A percentile compares a stretch with the other conserved stretches of the same genome.
phyloP scores from a whole-genome alignment of 1,284 basidiomycete species.

The Ceratobasidium theobromae region DNA sequence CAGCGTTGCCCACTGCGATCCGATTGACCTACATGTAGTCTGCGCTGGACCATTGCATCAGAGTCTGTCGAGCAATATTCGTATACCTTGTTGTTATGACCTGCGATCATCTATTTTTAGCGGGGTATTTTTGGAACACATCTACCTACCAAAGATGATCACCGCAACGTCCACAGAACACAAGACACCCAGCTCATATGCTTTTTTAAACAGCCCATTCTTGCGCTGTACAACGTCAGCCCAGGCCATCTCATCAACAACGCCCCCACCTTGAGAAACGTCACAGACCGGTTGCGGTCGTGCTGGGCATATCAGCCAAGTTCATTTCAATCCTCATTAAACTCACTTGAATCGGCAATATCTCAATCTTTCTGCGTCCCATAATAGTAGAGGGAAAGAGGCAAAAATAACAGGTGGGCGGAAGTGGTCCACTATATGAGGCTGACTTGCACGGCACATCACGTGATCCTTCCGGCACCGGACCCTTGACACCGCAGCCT shows the following conservation, averaged over 20 bases:
- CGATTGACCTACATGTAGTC: constrained; percentile 47
- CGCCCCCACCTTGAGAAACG: constrained; percentile 76
- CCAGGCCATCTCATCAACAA: constrained; percentile 8
- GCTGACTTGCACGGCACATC: no score
- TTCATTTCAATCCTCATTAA: constrained; percentile 1
- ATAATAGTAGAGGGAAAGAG: constrained; percentile 45
- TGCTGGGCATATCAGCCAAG: constrained; percentile 55
- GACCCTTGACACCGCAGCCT: no score
- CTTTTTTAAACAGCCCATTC: constrained; percentile 88
- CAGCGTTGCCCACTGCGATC: constrained; percentile 3
- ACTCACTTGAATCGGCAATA: constrained; percentile 78
- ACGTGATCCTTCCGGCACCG: no score
- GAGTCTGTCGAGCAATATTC: constrained; percentile 60
- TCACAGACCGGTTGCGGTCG: constrained; percentile 87
- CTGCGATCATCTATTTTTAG: constrained; percentile 37
- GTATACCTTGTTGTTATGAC: constrained; percentile 59
- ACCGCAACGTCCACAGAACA: constrained; percentile 70
- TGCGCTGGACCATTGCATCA: constrained; percentile 50
- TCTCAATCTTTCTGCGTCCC: constrained; percentile 89
- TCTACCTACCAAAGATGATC: constrained; percentile 60
- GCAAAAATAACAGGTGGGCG: constrained; percentile 31
- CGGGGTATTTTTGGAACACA: constrained; percentile 28
- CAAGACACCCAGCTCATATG: constrained; percentile 81
- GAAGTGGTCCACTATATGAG: no score
- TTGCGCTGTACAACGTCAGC: constrained; percentile 57